A percentile compares a stretch with the other conserved stretches of the same genome.
Evolutionary conservation across 73 alveolate species (phyloP).

Genomic region (Symbiodinium natans): DNA sequence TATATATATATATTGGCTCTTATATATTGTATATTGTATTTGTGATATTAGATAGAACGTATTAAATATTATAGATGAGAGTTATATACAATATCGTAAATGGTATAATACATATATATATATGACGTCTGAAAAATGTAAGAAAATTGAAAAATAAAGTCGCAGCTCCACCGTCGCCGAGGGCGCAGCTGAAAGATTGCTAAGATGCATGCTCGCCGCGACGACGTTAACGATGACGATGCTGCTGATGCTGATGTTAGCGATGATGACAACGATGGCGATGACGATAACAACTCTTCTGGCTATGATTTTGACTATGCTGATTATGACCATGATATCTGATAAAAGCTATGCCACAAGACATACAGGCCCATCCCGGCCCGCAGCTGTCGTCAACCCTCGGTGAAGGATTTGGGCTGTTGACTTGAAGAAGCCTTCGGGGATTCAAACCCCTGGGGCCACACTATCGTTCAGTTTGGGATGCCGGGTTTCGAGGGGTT

Average conservation of each 20-base stretch:
- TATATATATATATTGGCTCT: background rate
- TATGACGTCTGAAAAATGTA: no score
- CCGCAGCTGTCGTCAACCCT: background rate
- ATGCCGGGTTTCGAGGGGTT: background rate
- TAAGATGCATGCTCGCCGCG: background rate
- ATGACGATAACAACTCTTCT: background rate
- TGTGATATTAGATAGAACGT: no score
- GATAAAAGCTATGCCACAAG: background rate
- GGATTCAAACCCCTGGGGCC: background rate
- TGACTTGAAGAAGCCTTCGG: background rate
- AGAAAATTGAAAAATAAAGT: background rate
- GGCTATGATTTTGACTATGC: background rate
- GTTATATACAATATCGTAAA: no score
- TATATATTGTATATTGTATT: no score
- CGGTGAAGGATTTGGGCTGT: background rate
- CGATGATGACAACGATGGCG: background rate
- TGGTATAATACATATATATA: no score
- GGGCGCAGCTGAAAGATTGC: background rate
- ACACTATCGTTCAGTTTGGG: background rate
- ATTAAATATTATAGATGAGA: no score
- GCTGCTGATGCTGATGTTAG: background rate
- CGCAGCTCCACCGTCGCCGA: background rate
- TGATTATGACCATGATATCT: background rate
- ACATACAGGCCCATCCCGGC: background rate
- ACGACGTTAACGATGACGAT: background rate